Evolutionary conservation across 2,329 filamentous ascomycete genomes (phyloP).

Genomic region (Arthrobotrys sphaeroides): DNA sequence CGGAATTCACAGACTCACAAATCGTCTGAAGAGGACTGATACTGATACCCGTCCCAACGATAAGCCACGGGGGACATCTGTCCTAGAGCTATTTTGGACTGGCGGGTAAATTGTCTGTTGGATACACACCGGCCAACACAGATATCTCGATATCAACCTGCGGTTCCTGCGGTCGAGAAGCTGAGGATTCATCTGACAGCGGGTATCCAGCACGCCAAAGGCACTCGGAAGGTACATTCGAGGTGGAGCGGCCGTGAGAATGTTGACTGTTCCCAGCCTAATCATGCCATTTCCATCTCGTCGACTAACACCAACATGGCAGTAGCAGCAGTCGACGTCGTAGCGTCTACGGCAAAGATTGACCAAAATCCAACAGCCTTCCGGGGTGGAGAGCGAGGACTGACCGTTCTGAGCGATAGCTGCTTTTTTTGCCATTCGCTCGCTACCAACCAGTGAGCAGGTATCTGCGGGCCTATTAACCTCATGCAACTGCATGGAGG

Average conservation of each 20-base stretch:
- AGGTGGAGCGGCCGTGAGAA: not conserved
- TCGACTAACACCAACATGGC: conserved; percentile 43
- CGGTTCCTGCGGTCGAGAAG: not conserved
- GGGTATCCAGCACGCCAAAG: conserved; percentile 1
- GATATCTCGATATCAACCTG: conserved; percentile 4
- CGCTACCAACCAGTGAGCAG: conserved; percentile 48
- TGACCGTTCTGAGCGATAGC: conserved; percentile 50
- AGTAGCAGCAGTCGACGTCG: conserved; percentile 26
- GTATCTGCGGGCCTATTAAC: conserved; percentile 50
- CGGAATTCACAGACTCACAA: no score
- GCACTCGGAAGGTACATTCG: conserved; percentile 19
- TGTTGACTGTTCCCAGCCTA: conserved; percentile 32
- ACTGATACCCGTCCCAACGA: not conserved
- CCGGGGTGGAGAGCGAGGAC: conserved; percentile 12
- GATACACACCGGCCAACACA: conserved; percentile 3
- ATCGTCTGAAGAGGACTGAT: not conserved
- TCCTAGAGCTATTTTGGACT: conserved; percentile 7
- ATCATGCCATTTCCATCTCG: conserved; percentile 28
- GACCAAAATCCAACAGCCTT: conserved; percentile 45
- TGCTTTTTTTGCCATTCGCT: conserved; percentile 48
- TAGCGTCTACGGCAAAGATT: conserved; percentile 50
- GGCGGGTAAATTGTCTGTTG: conserved; percentile 23
- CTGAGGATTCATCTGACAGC: conserved; percentile 8
- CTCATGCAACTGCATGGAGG: conserved; percentile 53
- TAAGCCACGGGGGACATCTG: not conserved